Base-by-base conservation (phyloP, 1,139 yeast genomes). In the Suhomyces choctaworum region DNA sequence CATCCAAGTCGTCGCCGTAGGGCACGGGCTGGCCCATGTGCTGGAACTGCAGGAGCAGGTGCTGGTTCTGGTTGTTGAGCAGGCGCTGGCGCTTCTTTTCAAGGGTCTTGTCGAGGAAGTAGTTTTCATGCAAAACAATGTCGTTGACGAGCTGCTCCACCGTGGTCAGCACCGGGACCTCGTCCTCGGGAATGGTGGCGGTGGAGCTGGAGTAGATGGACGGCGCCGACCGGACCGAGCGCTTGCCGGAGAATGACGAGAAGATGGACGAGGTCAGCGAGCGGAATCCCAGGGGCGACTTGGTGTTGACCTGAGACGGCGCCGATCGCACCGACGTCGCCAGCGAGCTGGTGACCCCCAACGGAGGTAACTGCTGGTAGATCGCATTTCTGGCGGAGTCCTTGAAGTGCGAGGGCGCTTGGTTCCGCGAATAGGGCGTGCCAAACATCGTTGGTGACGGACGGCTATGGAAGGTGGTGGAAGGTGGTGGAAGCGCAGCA, bases 121-220 rank as follows among this genome's bases (percentile, higher is more conserved):
- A 60, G 29, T 49, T 54, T 41, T 70, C 76, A 44, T 70, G 76
- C 22, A 68, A 56, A 16, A 59, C 63, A 7, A 70, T 62, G 44
- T 70, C 75, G 42, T 67, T 68, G 23, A 70, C 69, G 23, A 70
- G 52, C 47, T 70, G 75, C 39, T 70, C 76, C 5, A 70, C 70
- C 0, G 74, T 68, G 21, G 65, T 63, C 16, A 70, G 55, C 3
- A 66, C 51, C 2, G 73, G 74, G 40, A 67, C 76, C 36, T 64
- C 53, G 42, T 70, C 75, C 48, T 70, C 76, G 2, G 76, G 76
- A 23, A 70, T 70, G 12, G 76, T 70, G 22, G 70, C 74, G 1
- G 74, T 68, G 16, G 70, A 63, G 29, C 59, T 54, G 25, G 72
- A 64, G 45, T 68, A 69, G 21, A 68, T 55, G 15, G 71, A 65